These are phyloP conservation scores for Hymenoscyphus repandus DNA, from an alignment of 2,329 filamentous ascomycete genomes.

Conservation along the genomic window DNA sequence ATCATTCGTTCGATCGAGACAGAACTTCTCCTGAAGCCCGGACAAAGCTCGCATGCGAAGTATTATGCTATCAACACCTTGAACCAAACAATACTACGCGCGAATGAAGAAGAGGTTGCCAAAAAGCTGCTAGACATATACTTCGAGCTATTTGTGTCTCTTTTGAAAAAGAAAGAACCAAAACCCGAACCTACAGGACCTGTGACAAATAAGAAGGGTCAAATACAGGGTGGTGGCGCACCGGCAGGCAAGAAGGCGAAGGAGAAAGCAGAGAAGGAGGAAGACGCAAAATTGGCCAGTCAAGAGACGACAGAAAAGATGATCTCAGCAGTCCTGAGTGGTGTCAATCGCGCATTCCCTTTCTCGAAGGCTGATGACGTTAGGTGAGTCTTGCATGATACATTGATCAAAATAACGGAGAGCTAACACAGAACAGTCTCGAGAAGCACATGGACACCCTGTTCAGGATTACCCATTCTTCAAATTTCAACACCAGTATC, in stretches of 20 bases:
- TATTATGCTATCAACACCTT: conserved; percentile 96
- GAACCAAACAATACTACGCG: conserved; percentile 91
- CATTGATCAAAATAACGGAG: conserved; percentile 5
- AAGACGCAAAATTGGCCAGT: conserved; percentile 34
- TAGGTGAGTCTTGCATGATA: conserved; percentile 45
- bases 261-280: conserved; percentile 33
- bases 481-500: conserved; percentile 98
- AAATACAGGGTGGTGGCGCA: conserved; percentile 49
- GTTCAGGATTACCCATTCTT: conserved; percentile 93
- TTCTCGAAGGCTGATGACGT: conserved; percentile 79
- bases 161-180: conserved; percentile 59
- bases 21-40: conserved; percentile 80
- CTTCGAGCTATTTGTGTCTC: conserved; percentile 78
- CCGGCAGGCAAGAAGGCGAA: conserved; percentile 46
- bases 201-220: conserved; percentile 43
- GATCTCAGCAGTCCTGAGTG: conserved; percentile 83
- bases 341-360: conserved; percentile 92
- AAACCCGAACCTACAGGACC: conserved; percentile 34
- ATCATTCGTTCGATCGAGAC: conserved; percentile 82
- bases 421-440: conserved; percentile 46
- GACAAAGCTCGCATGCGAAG: conserved; percentile 81
- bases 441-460: conserved; percentile 89
- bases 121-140: conserved; percentile 83
- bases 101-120: conserved; percentile 75
- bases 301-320: conserved; percentile 72